Evolutionary conservation across 768 basidiomycete species (phyloP).

Genomic region (Phaeotremella skinneri): DNA sequence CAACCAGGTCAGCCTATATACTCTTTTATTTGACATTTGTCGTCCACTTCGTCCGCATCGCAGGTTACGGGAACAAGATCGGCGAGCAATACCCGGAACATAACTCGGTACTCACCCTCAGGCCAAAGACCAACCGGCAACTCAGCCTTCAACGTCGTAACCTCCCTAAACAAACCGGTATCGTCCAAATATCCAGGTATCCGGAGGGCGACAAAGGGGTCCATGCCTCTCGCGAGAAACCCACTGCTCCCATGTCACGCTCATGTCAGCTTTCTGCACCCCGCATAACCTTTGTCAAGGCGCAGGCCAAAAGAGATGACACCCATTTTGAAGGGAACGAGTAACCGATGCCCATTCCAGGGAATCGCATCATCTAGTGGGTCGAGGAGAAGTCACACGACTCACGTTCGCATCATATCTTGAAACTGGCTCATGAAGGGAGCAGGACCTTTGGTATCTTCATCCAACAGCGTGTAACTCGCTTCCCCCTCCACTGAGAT

Average conservation of each 20-base stretch:
- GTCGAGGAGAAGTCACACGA: background rate
- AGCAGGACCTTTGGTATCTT: background rate
- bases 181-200: conserved; percentile 5
- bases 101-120: conserved; percentile 7
- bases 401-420: background rate
- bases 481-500: conserved; percentile 7
- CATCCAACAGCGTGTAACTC: background rate
- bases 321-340: no score
- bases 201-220: conserved; percentile 1
- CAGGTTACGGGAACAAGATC: no score
- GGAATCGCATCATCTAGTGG: no score
- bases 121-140: conserved; percentile 15
- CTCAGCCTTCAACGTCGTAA: conserved; percentile 1
- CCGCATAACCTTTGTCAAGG: background rate
- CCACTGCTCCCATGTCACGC: background rate
- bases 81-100: no score
- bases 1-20: no score
- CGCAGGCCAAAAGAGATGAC: background rate
- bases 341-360: no score
- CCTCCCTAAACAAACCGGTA: background rate
- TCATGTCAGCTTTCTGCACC: background rate
- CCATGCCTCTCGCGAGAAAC: conserved; percentile 4
- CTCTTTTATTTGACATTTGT: no score
- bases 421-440: background rate
- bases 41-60: no score